These are phyloP conservation scores for Andrographis paniculata DNA, from an alignment of 305 asterid species.

Conservation along the genomic window DNA sequence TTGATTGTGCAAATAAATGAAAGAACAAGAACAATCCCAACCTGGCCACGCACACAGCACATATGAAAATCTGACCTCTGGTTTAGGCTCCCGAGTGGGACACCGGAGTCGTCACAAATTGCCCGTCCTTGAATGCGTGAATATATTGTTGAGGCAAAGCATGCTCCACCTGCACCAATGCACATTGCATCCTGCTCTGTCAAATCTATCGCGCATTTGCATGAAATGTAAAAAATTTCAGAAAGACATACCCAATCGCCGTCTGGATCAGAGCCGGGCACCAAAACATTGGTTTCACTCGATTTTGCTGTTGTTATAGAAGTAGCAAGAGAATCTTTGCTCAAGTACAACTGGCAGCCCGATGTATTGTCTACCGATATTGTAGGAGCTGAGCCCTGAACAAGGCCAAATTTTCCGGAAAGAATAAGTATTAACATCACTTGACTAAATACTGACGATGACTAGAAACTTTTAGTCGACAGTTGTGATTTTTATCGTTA, in stretches of 20 bases:
- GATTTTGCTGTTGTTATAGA: slow-evolving; percentile 92
- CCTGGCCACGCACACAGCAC: too few species aligned
- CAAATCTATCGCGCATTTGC: too few species aligned
- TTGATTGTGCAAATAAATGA: too few species aligned
- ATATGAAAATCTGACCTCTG: too few species aligned
- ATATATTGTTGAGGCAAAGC: slow-evolving; percentile 85
- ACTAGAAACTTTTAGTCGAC: too few species aligned
- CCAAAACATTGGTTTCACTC: slow-evolving; percentile 79
- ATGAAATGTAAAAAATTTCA: too few species aligned
- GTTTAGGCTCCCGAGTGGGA: slow-evolving; percentile 89
- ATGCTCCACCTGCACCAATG: slow-evolving; percentile 78
- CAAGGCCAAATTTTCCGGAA: slow-evolving; percentile 9
- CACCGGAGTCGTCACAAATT: slow-evolving; percentile 74
- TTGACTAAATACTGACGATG: neutral
- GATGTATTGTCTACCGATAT: slow-evolving; percentile 85
- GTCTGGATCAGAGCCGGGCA: slow-evolving; percentile 72
- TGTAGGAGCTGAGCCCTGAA: slow-evolving; percentile 90
- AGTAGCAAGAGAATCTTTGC: slow-evolving; percentile 76
- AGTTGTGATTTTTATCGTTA: slow-evolving; percentile 13
- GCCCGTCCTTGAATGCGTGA: slow-evolving; percentile 76
- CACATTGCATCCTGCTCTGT: too few species aligned
- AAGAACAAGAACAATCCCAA: too few species aligned
- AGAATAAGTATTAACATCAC: slow-evolving; percentile 6
- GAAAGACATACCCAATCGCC: slow-evolving; percentile 80
- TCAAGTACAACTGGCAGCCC: slow-evolving; percentile 88